Base-by-base conservation (phyloP, 352 stramenopile species). In the Phytophthora litchii region DNA sequence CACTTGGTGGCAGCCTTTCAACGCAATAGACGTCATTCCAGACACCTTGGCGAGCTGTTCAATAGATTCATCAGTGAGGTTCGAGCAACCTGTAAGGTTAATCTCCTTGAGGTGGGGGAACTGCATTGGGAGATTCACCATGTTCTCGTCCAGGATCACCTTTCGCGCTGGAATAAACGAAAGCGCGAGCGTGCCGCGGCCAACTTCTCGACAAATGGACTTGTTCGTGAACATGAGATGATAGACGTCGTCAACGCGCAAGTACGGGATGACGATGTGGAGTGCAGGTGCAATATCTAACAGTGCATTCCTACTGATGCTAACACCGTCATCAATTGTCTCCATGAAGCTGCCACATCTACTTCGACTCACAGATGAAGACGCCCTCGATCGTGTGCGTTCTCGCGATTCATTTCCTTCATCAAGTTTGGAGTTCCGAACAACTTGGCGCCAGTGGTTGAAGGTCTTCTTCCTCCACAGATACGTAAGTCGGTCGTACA, bases 381-480 rank as follows among this genome's bases (percentile, higher is more conserved):
- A 55, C 10, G 61, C 12, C 20, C 55, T 51, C 17, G 61, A 66
- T 35, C 37, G 21, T 3, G 55, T 21, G 11, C 54, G 54, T 2
- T 54, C 35, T 3, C 36, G 41, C 9, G 20, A 8, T 10, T 46
- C 46, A 3, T 56, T 31, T 23, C 9, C n/a, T 20, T 61, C 49
- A 25, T 19, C 14, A n/a, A 17, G 1, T 21, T 51, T 46, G 31
- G 36, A 14, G 48, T 54, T 44, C 53, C 67, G 29, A 3, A 82
- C 72, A 2, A 64, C 61, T 49, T 88, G 73, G 14, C 76, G 71
- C 82, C 79, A 91, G 58, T 85, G 79, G 54, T 89, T 74, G 54
- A 91, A 91, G 2, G 72, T 86, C 64, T 89, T 88, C 70, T 91
- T 91, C 54, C 80, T 76, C 69, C 78, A 84, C 74, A 89, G 82